These are phyloP conservation scores for Candida alai DNA, from an alignment of 805 yeast species.

Conservation along the genomic window DNA sequence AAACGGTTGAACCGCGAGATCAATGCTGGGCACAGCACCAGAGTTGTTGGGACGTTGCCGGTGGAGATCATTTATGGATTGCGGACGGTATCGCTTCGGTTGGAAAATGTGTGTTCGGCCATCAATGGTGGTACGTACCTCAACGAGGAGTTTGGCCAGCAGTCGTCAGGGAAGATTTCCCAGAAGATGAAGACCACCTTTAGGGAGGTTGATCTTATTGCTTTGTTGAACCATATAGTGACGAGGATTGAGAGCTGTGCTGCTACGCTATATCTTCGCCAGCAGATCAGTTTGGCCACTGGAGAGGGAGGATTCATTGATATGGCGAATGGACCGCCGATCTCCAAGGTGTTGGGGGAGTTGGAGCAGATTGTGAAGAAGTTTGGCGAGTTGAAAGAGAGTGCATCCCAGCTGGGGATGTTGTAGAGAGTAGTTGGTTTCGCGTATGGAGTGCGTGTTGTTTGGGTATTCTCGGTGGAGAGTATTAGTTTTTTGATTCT, in stretches of 20 bases:
- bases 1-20: slow-evolving; percentile 21
- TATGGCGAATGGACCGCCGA: slow-evolving; percentile 15
- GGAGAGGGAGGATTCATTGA: slow-evolving; percentile 23
- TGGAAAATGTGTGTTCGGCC: slow-evolving; percentile 56
- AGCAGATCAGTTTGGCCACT: slow-evolving; percentile 20
- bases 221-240: slow-evolving; percentile 59
- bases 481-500: too few relatives aligned
- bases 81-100: slow-evolving; percentile 49
- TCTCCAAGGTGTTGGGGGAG: slow-evolving; percentile 24
- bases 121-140: slow-evolving; percentile 40
- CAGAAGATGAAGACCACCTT: slow-evolving; percentile 15
- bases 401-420: too few relatives aligned
- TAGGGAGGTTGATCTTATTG: slow-evolving; percentile 42
- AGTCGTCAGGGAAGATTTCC: slow-evolving; percentile 22
- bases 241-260: slow-evolving; percentile 66
- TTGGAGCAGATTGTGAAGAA: slow-evolving; percentile 11
- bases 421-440: too few relatives aligned
- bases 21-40: slow-evolving; percentile 26
- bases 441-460: too few relatives aligned
- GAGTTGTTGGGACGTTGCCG: slow-evolving; percentile 37
- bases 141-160: slow-evolving; percentile 23
- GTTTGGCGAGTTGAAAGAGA: neutral
- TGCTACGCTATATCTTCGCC: slow-evolving; percentile 30
- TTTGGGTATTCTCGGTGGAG: too few relatives aligned
- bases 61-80: slow-evolving; percentile 48